These are phyloP conservation scores for Malus hybrid DNA, from an alignment of 331 rosid species.

Conservation along the genomic window DNA sequence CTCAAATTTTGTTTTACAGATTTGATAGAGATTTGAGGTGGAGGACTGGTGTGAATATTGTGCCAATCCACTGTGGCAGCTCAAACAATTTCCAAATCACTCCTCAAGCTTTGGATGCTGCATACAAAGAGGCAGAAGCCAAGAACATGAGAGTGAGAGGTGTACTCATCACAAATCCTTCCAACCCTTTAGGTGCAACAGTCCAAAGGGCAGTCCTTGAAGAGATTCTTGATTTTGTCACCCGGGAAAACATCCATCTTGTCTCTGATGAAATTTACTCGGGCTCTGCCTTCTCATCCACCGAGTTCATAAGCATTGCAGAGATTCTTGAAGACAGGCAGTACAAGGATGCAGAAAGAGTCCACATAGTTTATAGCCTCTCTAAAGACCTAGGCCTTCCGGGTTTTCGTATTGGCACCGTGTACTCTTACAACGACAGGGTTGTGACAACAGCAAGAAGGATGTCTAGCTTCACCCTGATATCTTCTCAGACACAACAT, in stretches of 20 bases:
- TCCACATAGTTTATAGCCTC: slow-evolving; percentile 93
- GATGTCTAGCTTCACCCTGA: slow-evolving; percentile 88
- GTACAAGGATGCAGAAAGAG: slow-evolving; percentile 50
- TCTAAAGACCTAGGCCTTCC: slow-evolving; percentile 94
- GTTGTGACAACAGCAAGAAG: slow-evolving; percentile 83
- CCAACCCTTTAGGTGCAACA: slow-evolving; percentile 80
- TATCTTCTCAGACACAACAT: slow-evolving; percentile 85
- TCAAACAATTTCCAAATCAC: slow-evolving; percentile 80
- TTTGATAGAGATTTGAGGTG: slow-evolving; percentile 93
- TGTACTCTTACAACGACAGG: slow-evolving; percentile 73
- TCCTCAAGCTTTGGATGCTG: slow-evolving; percentile 55
- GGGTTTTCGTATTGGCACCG: slow-evolving; percentile 74
- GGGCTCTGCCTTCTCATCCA: slow-evolving; percentile 65
- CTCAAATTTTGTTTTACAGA: slow-evolving; percentile 25
- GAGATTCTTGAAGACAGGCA: slow-evolving; percentile 42
- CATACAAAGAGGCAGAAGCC: slow-evolving; percentile 45
- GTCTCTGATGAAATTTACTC: slow-evolving; percentile 96
- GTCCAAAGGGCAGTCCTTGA: slow-evolving; percentile 49
- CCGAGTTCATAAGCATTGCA: slow-evolving; percentile 62
- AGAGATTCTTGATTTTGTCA: slow-evolving; percentile 55
- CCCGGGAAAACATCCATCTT: slow-evolving; percentile 71
- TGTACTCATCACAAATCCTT: slow-evolving; percentile 78
- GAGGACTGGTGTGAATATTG: slow-evolving; percentile 87
- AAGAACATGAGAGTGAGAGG: slow-evolving; percentile 56
- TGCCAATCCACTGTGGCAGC: slow-evolving; percentile 77